These are phyloP conservation scores for Leccinum obscurum DNA, from an alignment of 768 basidiomycete genomes.

Conservation along the genomic window DNA sequence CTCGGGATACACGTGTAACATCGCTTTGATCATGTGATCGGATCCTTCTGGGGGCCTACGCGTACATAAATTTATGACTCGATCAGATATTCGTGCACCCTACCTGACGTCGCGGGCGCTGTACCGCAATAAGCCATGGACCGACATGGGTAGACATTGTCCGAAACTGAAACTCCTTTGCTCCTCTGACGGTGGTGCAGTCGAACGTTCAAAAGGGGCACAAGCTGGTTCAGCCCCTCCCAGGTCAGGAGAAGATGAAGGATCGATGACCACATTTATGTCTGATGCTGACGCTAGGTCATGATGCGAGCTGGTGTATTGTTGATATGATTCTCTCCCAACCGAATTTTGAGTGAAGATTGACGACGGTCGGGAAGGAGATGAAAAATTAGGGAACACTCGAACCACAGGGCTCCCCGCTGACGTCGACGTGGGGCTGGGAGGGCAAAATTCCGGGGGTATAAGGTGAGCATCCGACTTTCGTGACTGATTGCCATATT, in stretches of 20 bases:
- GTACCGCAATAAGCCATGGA: conserved; percentile 2
- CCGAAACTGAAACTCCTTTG: not conserved
- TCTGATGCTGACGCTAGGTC: conserved; percentile 6
- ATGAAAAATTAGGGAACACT: conserved; percentile 4
- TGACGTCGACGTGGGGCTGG: not conserved
- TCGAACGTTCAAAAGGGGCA: not conserved
- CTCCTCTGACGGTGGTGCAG: not conserved
- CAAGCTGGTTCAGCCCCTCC: not conserved
- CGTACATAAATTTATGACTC: conserved; percentile 1
- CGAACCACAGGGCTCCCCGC: not conserved
- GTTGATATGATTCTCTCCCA: conserved; percentile 24
- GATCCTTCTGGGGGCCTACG: not conserved
- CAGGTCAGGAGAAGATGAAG: not conserved
- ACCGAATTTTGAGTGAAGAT: conserved; percentile 9
- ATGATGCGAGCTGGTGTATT: conserved; percentile 14
- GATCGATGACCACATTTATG: not conserved
- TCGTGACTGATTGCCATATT: not conserved
- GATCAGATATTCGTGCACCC: not conserved
- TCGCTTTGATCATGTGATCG: conserved; percentile 13
- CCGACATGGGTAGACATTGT: conserved; percentile 16
- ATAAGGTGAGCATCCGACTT: not conserved
- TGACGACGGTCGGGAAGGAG: not conserved
- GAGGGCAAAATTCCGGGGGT: not conserved
- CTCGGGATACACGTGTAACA: conserved; percentile 18
- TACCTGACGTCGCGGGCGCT: conserved; percentile 10